Evolutionary conservation across 139 green algal species (phyloP), one percentile per base, ranked within the genome.

Genomic region (Desmodesmus armatus): DNA sequence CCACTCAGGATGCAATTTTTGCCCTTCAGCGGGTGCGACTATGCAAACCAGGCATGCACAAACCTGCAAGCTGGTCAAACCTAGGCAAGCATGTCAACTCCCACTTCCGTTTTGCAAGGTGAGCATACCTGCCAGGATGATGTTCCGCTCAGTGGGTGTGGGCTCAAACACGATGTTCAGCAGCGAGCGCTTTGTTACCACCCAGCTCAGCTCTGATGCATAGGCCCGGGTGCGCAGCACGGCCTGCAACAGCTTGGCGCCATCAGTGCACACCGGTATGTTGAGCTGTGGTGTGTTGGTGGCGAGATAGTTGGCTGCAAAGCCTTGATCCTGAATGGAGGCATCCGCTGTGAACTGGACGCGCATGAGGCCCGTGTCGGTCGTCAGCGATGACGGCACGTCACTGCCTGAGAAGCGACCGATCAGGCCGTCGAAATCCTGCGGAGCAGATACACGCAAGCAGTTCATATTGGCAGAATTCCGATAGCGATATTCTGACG

Each of bases 361-460:
- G 6, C n/a, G 41, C 49, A 91, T 25, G 5, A 87, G 51, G 27
- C 87, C 87, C 33, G 78, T 71, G 78, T 78, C 49, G 7, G 74
- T 85, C 3, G 58, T 44, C 33, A 79, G 21, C 33, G 1, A 53
- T 17, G 21, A 25, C 4, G 84, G 76, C 17, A 76, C 41, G 33
- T 82, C 62, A 2, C 17, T n/a, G 35, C 75, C 84, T 41, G 67
- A 82, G 40, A 79, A 82, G 27, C 88, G 72, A n/a, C 78, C 87
- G 40, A 91, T 81, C 44, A 88, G 41, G 13, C 87, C 87, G 29
- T 88, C 87, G n/a, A 63, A 60, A 65, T 91, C 87, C 87, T 88
- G 40, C 51, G 78, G 29, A n/a, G n/a, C n/a, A n/a, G n/a, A n/a
- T n/a, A n/a, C n/a, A 74, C 65, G n/a, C 21, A 74, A 40, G n/a